Evolutionary conservation across 2,329 filamentous ascomycete genomes (phyloP), one percentile per base, ranked within the genome.

Genomic region (Calonectria hawksworthii): DNA sequence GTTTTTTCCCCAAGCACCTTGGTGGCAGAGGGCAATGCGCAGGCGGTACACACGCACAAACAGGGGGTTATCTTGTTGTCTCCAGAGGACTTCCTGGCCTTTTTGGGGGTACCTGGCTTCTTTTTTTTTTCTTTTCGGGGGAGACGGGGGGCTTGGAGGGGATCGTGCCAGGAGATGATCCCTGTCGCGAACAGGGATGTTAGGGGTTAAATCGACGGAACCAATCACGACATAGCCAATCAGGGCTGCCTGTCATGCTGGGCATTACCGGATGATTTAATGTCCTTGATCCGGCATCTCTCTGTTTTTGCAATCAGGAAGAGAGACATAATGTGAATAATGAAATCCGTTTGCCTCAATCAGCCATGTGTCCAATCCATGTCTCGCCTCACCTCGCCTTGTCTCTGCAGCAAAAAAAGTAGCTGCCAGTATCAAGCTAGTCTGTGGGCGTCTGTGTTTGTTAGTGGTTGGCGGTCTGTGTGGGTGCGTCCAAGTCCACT

Each of bases 121-220:
- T 63, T 41, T 41, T 63, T 61, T 61, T 63, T 30, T 30, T 61
- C 23, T 26, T 61, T 36, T 38, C 56, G 56, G 71, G 28, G 44
- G 56, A 70, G 54, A 54, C 50, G 68, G 76, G 26, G 67, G 69
- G 26, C 70, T 77, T 79, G 73, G 70, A 50, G 61, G 61, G 66
- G 51, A 68, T 68, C 51, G 26, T 41, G 28, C 67, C 59, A 34
- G 67, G 52, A 61, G 38, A n/a, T 32, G 41, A 61, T 36, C 54
- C 52, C 36, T 61, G 51, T 59, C 47, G 36, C 21, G n/a, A 56
- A 28, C 54, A 61, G 67, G 67, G 67, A 34, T 68, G 36, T n/a
- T 69, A 61, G 52, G 67, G 67, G 52, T 61, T 69, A 47, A 68
- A 28, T 41, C 28, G 44, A 56, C 54, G 67, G 56, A 41, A 36